Base-by-base conservation (phyloP, 2,329 filamentous ascomycete species). In the Botryotinia convoluta region DNA sequence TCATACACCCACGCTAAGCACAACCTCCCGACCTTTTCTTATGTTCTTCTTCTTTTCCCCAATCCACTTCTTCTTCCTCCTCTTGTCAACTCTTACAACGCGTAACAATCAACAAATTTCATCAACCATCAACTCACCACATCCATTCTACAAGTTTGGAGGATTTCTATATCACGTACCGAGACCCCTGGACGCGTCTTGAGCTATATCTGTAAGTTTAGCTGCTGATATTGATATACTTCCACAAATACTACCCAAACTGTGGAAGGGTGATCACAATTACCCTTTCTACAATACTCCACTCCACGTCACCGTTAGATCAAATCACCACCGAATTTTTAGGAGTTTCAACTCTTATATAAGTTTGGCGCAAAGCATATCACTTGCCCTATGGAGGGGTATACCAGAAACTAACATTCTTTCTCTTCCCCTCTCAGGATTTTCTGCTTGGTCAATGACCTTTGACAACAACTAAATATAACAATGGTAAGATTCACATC, bases 41-140 rank as follows among this genome's bases (percentile, higher is more conserved):
- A 71, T 64, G 59, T 71, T 72, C 51, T n/a, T 70, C 72, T 67
- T 60, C 73, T 44, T 70, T 72, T 48, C 39, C 60, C 64, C 54
- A 73, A 72, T 73, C 74, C 79, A 77, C 76, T 77, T 81, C 81
- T 80, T 80, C 78, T 76, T 79, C 79, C 79, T 79, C 80, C 79
- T 78, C 80, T 78, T 75, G 76, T 77, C 77, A 79, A 77, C 76
- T 79, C 77, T 79, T 77, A 74, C 77, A 74, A 75, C 74, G 74
- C 72, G 60, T 62, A 69, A 45, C 69, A 74, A 78, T 76, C 76
- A 75, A 73, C 76, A 74, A 32, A 45, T 73, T 74, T 76, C 75
- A 76, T 69, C 75, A 75, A 75, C 77, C 77, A 78, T 73, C 75
- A 72, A 59, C 74, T 76, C 73, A 74, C 75, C 72, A 74, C 74